Base-by-base conservation (phyloP, 345 rosid genomes). In the Salix arbutifolia region DNA sequence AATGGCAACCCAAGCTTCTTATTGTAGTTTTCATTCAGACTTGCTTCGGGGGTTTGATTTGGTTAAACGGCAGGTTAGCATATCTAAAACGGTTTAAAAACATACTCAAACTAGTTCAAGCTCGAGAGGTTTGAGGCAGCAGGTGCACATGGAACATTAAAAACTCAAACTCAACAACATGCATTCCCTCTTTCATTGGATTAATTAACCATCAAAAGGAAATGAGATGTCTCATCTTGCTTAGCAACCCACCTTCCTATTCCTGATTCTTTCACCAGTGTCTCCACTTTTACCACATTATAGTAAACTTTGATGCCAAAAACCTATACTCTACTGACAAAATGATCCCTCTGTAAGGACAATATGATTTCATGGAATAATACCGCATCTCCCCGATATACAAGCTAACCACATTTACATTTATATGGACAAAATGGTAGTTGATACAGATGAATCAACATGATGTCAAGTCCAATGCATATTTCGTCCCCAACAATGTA, bases 331-430 rank as follows among this genome's bases (percentile, higher is more conserved):
- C 70, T 77, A 69, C 84, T 75, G 70, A 16, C 44, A 38, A 58
- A 76, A 44, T 37, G 80, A 30, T 69, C 38, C 44, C 53, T 14
- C 73, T 52, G 66, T 8, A 66, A 65, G 33, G 31, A 37, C 28
- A 68, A 80, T 58, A 53, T n/a, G 33, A 50, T 58, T 56, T 52
- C 65, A 70, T 33, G 44, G 64, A 73, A 58, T 66, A 65, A 67
- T 74, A 77, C 78, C 78, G 62, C 62, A 60, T 56, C 58, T 72
- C 78, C 73, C 73, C 50, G 44, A 84, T 84, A 77, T 86, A 85
- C 87, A 84, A 71, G 74, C 83, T 81, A 76, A 56, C 46, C 72
- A 77, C 77, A 81, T 78, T 67, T 79, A 84, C 85, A 79, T 33
- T 76, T 78, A 46, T 46, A 79, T 75, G 72, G 81, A 81, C 76